Evolutionary conservation across 352 stramenopile species (phyloP).

Genomic region (Phytopythium helicoides): DNA sequence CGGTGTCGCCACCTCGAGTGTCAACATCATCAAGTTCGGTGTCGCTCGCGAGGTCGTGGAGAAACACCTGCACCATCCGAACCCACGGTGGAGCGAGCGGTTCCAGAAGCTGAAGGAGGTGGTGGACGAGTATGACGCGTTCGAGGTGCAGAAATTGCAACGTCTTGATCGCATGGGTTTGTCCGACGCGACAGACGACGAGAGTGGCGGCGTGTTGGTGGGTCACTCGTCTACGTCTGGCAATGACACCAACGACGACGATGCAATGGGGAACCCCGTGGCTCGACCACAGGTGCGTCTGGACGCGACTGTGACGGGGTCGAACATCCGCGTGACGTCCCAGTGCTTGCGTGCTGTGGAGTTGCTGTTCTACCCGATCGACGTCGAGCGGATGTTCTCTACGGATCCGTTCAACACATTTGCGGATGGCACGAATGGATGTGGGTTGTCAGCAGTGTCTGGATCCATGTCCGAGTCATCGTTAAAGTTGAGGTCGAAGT

Average conservation of each 20-base stretch:
- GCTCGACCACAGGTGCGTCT: slow-evolving; percentile 10
- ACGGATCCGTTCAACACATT: slow-evolving; percentile 54
- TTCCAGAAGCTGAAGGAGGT: slow-evolving; percentile 41
- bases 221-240: too few species aligned
- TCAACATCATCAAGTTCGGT: slow-evolving; percentile 13
- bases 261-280: too few species aligned
- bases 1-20: too few species aligned
- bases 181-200: slow-evolving; percentile 7
- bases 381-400: slow-evolving; percentile 73
- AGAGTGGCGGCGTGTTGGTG: too few species aligned
- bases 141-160: slow-evolving; percentile 15
- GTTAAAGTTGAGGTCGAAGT: not conserved
- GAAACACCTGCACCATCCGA: slow-evolving; percentile 33
- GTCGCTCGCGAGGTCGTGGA: slow-evolving; percentile 31
- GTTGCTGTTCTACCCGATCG: slow-evolving; percentile 57
- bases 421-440: too few species aligned
- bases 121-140: slow-evolving; percentile 44
- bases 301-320: slow-evolving; percentile 26
- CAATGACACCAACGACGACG: too few species aligned
- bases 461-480: slow-evolving; percentile 29
- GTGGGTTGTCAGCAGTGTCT: too few species aligned
- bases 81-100: slow-evolving; percentile 42
- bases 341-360: slow-evolving; percentile 31
- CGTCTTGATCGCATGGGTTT: slow-evolving; percentile 16
- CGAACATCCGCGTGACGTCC: slow-evolving; percentile 24